These are phyloP conservation scores for Hypomontagnella submonticulosa DNA, from an alignment of 495 filamentous ascomycete species.

Conservation along the genomic window DNA sequence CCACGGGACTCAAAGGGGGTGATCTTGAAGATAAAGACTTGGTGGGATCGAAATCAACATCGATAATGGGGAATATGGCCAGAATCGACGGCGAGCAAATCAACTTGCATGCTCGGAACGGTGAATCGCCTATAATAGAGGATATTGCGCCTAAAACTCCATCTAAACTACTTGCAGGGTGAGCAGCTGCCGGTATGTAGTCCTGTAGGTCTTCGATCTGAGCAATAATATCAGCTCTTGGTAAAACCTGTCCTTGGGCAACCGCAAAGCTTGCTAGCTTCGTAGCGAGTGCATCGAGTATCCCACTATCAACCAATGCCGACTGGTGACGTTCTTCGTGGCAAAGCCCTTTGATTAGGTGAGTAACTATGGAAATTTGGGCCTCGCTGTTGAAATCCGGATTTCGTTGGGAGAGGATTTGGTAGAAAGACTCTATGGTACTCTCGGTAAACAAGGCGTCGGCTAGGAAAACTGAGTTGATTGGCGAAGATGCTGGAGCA, in stretches of 20 bases:
- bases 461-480: slow-evolving; percentile 59
- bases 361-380: slow-evolving; percentile 74
- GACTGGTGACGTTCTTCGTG: slow-evolving; percentile 74
- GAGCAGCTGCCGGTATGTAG: slow-evolving; percentile 66
- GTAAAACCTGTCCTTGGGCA: slow-evolving; percentile 71
- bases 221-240: slow-evolving; percentile 61
- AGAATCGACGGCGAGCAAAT: slow-evolving; percentile 80
- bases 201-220: slow-evolving; percentile 55
- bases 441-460: slow-evolving; percentile 70
- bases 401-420: slow-evolving; percentile 72
- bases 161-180: slow-evolving; percentile 68
- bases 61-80: slow-evolving; percentile 70
- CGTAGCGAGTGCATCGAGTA: slow-evolving; percentile 82
- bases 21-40: slow-evolving; percentile 20
- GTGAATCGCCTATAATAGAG: slow-evolving; percentile 81
- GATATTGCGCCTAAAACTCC: slow-evolving; percentile 83
- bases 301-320: slow-evolving; percentile 71
- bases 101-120: slow-evolving; percentile 78
- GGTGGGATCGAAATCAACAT: slow-evolving; percentile 44
- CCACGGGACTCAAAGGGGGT: slow-evolving; percentile 18
- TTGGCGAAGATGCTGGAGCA: slow-evolving; percentile 43
- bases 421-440: slow-evolving; percentile 67
- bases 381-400: slow-evolving; percentile 61
- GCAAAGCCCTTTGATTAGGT: slow-evolving; percentile 73
- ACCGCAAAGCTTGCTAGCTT: slow-evolving; percentile 80